Percentiles rank a stretch among this genome's conserved stretches.
Evolutionary conservation across 2,329 filamentous ascomycete species (phyloP).

Genomic region (Lithohypha guttulata): DNA sequence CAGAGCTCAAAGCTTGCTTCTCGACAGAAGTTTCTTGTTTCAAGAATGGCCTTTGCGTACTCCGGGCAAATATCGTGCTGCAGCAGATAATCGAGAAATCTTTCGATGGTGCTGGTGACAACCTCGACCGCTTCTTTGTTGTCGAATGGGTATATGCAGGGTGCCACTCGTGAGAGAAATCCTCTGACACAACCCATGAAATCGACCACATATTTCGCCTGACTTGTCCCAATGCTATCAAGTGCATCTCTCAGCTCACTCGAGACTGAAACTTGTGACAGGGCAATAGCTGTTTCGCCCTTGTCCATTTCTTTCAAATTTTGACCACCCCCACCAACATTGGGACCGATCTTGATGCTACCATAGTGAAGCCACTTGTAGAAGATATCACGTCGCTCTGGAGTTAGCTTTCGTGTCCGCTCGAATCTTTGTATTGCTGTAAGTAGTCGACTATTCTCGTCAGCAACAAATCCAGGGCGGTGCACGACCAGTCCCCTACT

Average conservation of each 20-base stretch:
- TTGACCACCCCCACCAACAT: constrained; percentile 53
- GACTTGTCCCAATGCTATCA: constrained; percentile 26
- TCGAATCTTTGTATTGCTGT: constrained; percentile 74
- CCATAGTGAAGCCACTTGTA: constrained; percentile 72
- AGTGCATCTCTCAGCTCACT: constrained; percentile 47
- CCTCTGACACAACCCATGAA: constrained; percentile 68
- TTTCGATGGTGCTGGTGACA: constrained; percentile 59
- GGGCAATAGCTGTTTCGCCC: constrained; percentile 53
- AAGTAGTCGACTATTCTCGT: constrained; percentile 58
- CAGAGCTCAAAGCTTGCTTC: constrained; percentile 57
- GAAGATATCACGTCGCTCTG: constrained; percentile 54
- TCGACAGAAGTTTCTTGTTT: constrained; percentile 57
- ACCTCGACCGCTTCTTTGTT: constrained; percentile 43
- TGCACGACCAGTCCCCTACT: constrained; percentile 37
- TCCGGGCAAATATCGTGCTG: constrained; percentile 81
- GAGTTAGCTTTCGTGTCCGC: constrained; percentile 61
- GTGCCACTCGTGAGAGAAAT: constrained; percentile 56
- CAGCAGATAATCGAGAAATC: constrained; percentile 80
- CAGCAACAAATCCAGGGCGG: constrained; percentile 13
- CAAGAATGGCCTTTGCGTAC: constrained; percentile 54
- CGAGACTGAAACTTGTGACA: constrained; percentile 37
- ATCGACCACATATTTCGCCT: constrained; percentile 58
- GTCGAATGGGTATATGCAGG: constrained; percentile 47
- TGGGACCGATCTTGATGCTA: constrained; percentile 56
- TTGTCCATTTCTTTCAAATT: constrained; percentile 52